phyloP scores from a whole-genome alignment of 2,329 filamentous ascomycete genomes.

The Aspergillus hortae region DNA sequence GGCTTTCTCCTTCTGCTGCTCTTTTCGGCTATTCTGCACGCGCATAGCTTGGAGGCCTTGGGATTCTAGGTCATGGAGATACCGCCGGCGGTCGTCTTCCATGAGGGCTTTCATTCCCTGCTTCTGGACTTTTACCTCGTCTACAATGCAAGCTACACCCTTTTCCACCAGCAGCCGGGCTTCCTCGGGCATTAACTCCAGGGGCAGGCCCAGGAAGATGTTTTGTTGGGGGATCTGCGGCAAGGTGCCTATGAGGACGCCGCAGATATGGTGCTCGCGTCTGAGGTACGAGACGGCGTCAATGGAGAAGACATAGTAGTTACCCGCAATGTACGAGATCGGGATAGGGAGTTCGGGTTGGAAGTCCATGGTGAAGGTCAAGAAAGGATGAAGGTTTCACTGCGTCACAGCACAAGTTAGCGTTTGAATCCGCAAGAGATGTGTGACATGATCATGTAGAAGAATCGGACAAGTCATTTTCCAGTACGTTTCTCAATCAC shows the following conservation, averaged over 20 bases:
- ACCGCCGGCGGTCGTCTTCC: conserved; percentile 57
- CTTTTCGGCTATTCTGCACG: conserved; percentile 45
- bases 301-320: conserved; percentile 87
- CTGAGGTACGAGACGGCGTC: conserved; percentile 75
- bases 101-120: conserved; percentile 58
- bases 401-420: conserved; percentile 17
- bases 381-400: neutral
- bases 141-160: conserved; percentile 72
- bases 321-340: conserved; percentile 74
- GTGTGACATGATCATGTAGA: conserved; percentile 3
- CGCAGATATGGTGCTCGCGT: conserved; percentile 76
- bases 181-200: conserved; percentile 90
- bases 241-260: conserved; percentile 79
- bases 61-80: conserved; percentile 55
- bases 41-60: conserved; percentile 51
- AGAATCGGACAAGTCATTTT: conserved; percentile 27
- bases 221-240: conserved; percentile 94
- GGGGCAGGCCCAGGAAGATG: conserved; percentile 81
- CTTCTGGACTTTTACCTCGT: conserved; percentile 71
- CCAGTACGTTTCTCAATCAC: conserved; percentile 44
- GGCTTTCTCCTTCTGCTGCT: conserved; percentile 48
- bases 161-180: conserved; percentile 75
- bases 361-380: conserved; percentile 26
- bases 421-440: conserved; percentile 7
- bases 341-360: conserved; percentile 59